These are phyloP conservation scores for Cryphonectria japonica DNA, from an alignment of 2,329 filamentous ascomycete genomes.

Conservation along the genomic window DNA sequence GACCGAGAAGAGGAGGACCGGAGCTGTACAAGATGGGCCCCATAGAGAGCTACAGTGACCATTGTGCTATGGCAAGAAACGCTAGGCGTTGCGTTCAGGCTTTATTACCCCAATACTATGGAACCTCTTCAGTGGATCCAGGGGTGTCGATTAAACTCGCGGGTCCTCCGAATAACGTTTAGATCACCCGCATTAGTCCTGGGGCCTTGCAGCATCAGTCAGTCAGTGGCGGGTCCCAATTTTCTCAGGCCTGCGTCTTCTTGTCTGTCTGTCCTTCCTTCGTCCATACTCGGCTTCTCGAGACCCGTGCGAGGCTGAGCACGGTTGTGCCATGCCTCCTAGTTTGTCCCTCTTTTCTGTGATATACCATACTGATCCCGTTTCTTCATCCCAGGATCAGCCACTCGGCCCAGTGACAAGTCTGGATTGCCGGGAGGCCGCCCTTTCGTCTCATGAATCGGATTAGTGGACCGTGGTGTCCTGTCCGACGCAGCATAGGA, in stretches of 20 bases:
- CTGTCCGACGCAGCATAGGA: neutral
- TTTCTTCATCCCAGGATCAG: slow-evolving; percentile 13
- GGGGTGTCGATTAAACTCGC: slow-evolving; percentile 11
- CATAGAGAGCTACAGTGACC: neutral
- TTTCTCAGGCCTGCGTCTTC: neutral
- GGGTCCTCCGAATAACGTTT: slow-evolving; percentile 30
- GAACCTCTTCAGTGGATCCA: neutral
- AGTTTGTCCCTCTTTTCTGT: slow-evolving; percentile 4
- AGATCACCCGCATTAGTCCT: slow-evolving; percentile 20
- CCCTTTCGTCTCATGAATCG: slow-evolving; percentile 1
- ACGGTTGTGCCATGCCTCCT: neutral
- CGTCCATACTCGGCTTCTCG: slow-evolving; percentile 18
- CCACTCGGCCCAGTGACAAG: slow-evolving; percentile 5
- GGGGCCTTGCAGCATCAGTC: slow-evolving; percentile 1
- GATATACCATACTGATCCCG: neutral
- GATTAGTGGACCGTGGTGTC: neutral
- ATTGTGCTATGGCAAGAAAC: neutral
- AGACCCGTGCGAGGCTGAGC: slow-evolving; percentile 23
- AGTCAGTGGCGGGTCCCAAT: neutral
- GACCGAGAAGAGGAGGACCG: neutral
- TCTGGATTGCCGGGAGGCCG: slow-evolving; percentile 3
- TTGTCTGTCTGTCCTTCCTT: neutral
- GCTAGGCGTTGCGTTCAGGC: slow-evolving; percentile 4
- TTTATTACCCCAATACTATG: neutral
- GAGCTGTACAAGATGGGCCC: neutral